These are phyloP conservation scores for Cerrena zonata DNA, from an alignment of 1,284 basidiomycete species.

Conservation along the genomic window DNA sequence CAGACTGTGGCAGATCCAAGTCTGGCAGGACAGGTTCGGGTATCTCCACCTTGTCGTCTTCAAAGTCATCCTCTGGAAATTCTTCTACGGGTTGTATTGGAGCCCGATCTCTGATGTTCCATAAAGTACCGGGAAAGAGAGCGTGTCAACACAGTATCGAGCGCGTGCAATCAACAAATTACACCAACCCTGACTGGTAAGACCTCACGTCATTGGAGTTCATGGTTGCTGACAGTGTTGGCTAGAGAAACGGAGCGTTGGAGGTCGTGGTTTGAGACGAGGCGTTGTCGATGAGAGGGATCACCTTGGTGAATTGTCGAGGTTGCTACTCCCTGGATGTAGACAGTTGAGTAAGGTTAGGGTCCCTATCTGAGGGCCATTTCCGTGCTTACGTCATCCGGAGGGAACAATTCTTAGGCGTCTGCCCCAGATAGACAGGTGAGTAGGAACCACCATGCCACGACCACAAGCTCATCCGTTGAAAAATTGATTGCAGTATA, in stretches of 20 bases:
- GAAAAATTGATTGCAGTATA: no score
- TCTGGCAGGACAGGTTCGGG: constrained; percentile 27
- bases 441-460: no score
- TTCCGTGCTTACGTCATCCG: no score
- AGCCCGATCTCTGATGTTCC: background rate
- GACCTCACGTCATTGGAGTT: background rate
- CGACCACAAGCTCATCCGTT: no score
- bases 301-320: background rate
- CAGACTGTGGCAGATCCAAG: constrained; percentile 48
- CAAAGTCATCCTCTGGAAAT: background rate
- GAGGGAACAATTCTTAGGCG: no score
- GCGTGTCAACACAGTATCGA: background rate
- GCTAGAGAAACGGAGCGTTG: background rate
- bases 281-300: background rate
- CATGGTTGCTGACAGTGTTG: background rate
- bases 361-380: no score
- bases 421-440: no score
- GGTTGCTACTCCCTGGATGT: background rate
- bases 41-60: constrained; percentile 4
- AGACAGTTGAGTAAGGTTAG: background rate
- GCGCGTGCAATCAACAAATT: background rate
- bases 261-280: background rate
- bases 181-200: background rate
- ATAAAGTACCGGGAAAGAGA: background rate
- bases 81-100: background rate